phyloP scores from a whole-genome alignment of 2,329 filamentous ascomycete species.

The Colletotrichum sp. region DNA sequence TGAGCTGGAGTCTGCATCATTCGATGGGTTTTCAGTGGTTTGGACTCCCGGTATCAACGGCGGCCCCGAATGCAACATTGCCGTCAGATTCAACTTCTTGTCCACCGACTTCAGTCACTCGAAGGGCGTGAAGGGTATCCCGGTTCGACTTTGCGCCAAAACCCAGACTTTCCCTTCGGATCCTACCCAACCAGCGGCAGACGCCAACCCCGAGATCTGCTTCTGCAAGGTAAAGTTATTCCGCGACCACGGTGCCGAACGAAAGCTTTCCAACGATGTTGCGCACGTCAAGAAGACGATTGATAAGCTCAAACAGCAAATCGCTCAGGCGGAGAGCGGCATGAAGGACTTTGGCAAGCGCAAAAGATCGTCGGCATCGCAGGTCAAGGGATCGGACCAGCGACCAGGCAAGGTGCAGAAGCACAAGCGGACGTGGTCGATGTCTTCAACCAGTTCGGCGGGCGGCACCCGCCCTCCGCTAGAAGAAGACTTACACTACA shows the following conservation, averaged over 20 bases:
- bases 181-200: slow-evolving; percentile 50
- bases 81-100: slow-evolving; percentile 96
- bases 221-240: slow-evolving; percentile 98
- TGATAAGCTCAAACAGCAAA: slow-evolving; percentile 94
- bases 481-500: slow-evolving; percentile 80
- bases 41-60: slow-evolving; percentile 81
- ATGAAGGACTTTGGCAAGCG: slow-evolving; percentile 72
- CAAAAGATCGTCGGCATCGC: slow-evolving; percentile 57
- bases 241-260: slow-evolving; percentile 92
- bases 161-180: slow-evolving; percentile 71
- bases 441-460: slow-evolving; percentile 78
- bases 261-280: slow-evolving; percentile 93
- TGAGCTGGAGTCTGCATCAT: slow-evolving; percentile 78
- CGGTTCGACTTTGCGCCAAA: slow-evolving; percentile 90
- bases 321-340: slow-evolving; percentile 75
- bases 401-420: slow-evolving; percentile 84
- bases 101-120: slow-evolving; percentile 99
- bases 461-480: slow-evolving; percentile 54
- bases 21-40: slow-evolving; percentile 90
- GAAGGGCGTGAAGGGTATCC: slow-evolving; percentile 97
- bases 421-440: slow-evolving; percentile 94
- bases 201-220: slow-evolving; percentile 71
- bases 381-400: slow-evolving; percentile 53
- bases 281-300: slow-evolving; percentile 96
- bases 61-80: slow-evolving; percentile 78